Base-by-base conservation (phyloP, 108 stramenopile genomes). In the Nannochloropsis granulata region DNA sequence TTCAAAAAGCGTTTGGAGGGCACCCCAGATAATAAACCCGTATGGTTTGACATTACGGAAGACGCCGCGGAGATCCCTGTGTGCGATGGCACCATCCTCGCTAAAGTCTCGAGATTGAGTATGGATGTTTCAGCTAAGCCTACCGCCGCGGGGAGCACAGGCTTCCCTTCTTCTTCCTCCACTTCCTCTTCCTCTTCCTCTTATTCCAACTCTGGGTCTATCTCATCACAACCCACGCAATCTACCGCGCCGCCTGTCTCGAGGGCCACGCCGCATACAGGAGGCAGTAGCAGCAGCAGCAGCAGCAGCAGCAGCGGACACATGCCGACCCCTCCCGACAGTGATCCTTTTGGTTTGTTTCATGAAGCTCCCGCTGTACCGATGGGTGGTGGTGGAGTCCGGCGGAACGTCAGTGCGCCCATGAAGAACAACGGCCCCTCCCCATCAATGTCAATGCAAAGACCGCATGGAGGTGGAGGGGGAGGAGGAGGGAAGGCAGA, bases 1-100 rank as follows among this genome's bases (percentile, higher is more conserved):
- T 97, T 97, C 93, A 96, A 96, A 92, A 94, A 88, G 44, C 79
- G 85, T 13, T 90, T 91, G 56, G 56, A 71, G 14, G 85, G 82
- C 26, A 85, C 56, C 2, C 56, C 56, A 16, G 56, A 71, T n/a
- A 71, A 71, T 5, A 71, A 71, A 81, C 16, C 79, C 23, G 84
- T 84, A 7, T 84, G 84, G 84, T 16, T 84, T 19, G 84, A 84
- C 79, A 23, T 44, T n/a, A 84, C 84, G 23, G 81, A 81, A 21
- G 43, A 84, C 79, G 10, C 8, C n/a, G 43, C 84, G 16, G 24
- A 24, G 78, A 16, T 84, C 24, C 84, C 84, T 25, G 25, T n/a
- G 14, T 25, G 16, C 24, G 25, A 80, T 19, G 84, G 84, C n/a
- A 19, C 16, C n/a, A 21, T 80, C 25, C 19, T 84, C 19, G 43